Evolutionary conservation across 495 filamentous ascomycete genomes (phyloP), one percentile per base, ranked within the genome.

Genomic region (Annulohypoxylon stygium): DNA sequence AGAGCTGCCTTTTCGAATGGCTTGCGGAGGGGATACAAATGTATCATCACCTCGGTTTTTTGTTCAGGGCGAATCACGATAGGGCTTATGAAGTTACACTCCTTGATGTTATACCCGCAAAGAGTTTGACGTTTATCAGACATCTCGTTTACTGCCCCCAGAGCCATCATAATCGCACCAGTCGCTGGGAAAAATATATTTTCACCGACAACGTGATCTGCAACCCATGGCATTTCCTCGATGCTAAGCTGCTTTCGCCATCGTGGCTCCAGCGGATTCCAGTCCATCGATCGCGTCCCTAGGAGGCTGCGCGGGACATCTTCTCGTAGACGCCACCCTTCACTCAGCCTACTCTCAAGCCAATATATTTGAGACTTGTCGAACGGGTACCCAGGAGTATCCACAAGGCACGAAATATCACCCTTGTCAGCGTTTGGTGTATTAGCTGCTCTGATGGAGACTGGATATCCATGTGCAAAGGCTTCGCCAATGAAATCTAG

Each of bases 171-270:
- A 7, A 86, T 57, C 58, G 84, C 88, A 0, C 81, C 85, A 12
- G 88, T 80, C 5, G 79, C 88, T 4, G 90, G 89, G 58, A 87
- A 88, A 0, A 91, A 48, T 4, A n/a, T 7, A n/a, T 9, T n/a
- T 2, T 23, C 51, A 16, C 39, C 23, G 10, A 67, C 63, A 6
- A 39, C 53, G 66, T 88, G 86, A 55, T 86, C 81, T 9, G 67
- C 41, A 2, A 86, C 45, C 86, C 86, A 88, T 0, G 84, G 83
- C 1, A 82, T 65, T 23, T 84, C 76, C 9, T 62, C 58, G 0
- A 79, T 48, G n/a, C 77, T 74, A 1, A 88, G 48, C 3, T 80
- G 66, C 4, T 81, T 81, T 3, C 81, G 64, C 83, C 85, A 88
- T n/a, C 74, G 64, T 1, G 83, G 84, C 50, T 80, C 79, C 0